Percentiles rank a stretch among this genome's conserved stretches.
Evolutionary conservation across 306 rosid genomes (phyloP).

Genomic region (Pueraria montana): DNA sequence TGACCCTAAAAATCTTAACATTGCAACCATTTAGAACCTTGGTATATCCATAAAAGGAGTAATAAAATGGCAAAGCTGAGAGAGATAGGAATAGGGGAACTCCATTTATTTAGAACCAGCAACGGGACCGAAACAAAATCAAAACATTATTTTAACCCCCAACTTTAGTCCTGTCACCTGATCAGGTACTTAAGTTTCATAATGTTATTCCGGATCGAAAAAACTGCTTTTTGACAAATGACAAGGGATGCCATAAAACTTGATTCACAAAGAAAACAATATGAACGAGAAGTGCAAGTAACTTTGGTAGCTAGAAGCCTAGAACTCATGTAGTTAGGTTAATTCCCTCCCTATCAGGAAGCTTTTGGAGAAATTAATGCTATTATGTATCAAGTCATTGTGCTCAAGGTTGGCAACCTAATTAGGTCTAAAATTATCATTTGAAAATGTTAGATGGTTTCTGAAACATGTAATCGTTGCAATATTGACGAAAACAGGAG

Average conservation of each 20-base stretch:
- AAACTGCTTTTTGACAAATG: not conserved
- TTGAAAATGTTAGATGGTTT: conserved; percentile 25
- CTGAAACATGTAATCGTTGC: conserved; percentile 34
- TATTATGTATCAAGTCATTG: conserved; percentile 41
- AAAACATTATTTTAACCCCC: not conserved
- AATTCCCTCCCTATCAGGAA: conserved; percentile 11
- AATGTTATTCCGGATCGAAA: not conserved
- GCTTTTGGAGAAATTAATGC: conserved; percentile 22
- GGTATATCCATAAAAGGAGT: not conserved
- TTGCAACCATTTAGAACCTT: too few relatives aligned
- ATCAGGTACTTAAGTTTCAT: conserved; percentile 8
- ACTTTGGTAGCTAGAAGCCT: conserved; percentile 9
- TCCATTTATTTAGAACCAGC: not conserved
- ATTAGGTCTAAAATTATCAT: conserved; percentile 20
- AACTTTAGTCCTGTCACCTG: not conserved
- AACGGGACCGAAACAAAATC: conserved; percentile 3
- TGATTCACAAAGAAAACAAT: not conserved
- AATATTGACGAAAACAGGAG: conserved; percentile 30
- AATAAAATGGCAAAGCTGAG: not conserved
- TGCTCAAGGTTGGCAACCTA: conserved; percentile 22
- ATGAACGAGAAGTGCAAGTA: not conserved
- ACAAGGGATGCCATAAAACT: not conserved
- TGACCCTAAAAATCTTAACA: too few relatives aligned
- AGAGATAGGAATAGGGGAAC: not conserved
- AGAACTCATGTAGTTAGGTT: conserved; percentile 8